Conservation (phyloP, 73 alveolate species). For the Paramecium octaurelia region DNA sequence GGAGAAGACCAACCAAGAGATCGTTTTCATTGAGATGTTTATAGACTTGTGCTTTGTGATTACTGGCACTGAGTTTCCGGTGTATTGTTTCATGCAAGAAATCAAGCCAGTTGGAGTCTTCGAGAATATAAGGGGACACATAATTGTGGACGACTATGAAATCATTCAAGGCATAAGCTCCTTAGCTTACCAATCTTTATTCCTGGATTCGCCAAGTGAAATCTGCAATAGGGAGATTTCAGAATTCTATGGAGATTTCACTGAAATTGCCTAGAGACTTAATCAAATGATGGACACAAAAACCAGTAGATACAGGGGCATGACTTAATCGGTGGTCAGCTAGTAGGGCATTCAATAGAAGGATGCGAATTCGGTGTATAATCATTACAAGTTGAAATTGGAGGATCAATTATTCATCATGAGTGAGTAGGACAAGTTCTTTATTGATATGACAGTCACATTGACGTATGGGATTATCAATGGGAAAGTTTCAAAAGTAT, state of each 20-base stretch:
- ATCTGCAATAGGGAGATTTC: neutral
- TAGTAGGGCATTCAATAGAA: neutral
- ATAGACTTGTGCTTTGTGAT: constrained; percentile 8
- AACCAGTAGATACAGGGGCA: neutral
- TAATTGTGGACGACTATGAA: neutral
- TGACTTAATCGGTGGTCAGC: neutral
- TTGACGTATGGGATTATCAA: neutral
- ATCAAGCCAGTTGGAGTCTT: neutral
- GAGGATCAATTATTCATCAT: neutral
- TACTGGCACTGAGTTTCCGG: constrained; percentile 22
- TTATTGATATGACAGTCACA: neutral
- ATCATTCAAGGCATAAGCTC: neutral
- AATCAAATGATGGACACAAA: neutral
- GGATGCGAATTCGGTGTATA: neutral
- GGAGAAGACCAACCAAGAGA: neutral
- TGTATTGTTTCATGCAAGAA: constrained; percentile 26
- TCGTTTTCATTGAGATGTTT: constrained; percentile 18
- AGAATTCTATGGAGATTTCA: neutral
- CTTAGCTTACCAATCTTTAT: neutral
- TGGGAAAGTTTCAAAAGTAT: constrained; percentile 40
- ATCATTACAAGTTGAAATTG: neutral
- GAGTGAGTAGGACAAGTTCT: neutral
- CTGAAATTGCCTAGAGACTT: neutral
- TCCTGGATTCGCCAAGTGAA: neutral
- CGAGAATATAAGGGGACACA: constrained; percentile 32